Evolutionary conservation across 352 stramenopile species (phyloP).

Genomic region (Chrysophaeum taylorii): DNA sequence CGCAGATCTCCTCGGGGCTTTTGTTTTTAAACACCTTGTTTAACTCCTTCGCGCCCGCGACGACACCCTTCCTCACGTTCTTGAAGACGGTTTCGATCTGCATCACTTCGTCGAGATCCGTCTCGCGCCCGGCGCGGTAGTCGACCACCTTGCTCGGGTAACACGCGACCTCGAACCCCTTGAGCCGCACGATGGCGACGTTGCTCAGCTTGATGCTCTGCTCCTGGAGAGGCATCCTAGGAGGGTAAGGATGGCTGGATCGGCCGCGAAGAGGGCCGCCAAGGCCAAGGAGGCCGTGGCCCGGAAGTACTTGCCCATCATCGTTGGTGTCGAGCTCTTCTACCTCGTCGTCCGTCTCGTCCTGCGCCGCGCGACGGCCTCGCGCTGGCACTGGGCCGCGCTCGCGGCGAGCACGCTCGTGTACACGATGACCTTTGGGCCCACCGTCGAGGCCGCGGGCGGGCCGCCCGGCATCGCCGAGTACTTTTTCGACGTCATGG

Average conservation of each 20-base stretch:
- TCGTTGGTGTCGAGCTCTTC: not conserved
- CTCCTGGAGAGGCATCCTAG: too few species aligned
- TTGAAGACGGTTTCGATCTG: constrained; percentile 93
- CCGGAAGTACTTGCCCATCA: not conserved
- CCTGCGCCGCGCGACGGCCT: not conserved
- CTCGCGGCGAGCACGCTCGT: not conserved
- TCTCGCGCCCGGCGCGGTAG: constrained; percentile 93
- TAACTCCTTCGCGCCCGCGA: constrained; percentile 85
- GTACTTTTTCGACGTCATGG: constrained; percentile 13
- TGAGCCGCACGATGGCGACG: constrained; percentile 87
- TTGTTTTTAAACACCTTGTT: constrained; percentile 79
- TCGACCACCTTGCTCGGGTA: constrained; percentile 99
- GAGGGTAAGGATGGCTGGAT: not conserved
- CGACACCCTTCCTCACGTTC: constrained; percentile 93
- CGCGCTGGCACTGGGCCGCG: not conserved
- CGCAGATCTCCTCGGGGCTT: constrained; percentile 76
- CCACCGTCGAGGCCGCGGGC: not conserved
- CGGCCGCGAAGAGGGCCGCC: constrained; percentile 4
- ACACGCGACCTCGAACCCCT: constrained; percentile 96
- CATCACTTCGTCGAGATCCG: constrained; percentile 92
- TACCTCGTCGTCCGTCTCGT: not conserved
- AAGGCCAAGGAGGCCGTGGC: not conserved
- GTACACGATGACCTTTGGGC: not conserved
- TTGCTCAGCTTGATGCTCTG: constrained; percentile 89
- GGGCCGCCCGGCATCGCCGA: not conserved